A percentile compares a stretch with the other conserved stretches of the same genome.
phyloP scores from a whole-genome alignment of 2,329 filamentous ascomycete species.

The Venturia nashicola region DNA sequence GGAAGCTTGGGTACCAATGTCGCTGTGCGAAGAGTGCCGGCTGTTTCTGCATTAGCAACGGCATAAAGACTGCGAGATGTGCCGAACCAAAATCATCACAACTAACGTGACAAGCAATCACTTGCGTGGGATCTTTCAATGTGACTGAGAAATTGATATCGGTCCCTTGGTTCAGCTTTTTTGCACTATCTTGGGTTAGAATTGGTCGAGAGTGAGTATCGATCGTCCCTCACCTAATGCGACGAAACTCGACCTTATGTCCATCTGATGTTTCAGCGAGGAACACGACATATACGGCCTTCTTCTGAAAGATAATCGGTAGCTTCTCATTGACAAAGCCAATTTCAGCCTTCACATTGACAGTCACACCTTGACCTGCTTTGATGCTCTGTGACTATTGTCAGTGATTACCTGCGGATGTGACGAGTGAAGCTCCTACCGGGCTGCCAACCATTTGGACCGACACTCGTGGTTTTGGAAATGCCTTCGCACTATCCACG shows the following conservation, averaged over 20 bases:
- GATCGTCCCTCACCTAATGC: slow-evolving; percentile 36
- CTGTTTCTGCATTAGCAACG: slow-evolving; percentile 21
- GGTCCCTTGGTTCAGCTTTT: slow-evolving; percentile 49
- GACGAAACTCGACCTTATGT: slow-evolving; percentile 53
- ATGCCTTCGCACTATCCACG: slow-evolving; percentile 50
- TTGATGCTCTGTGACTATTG: slow-evolving; percentile 16
- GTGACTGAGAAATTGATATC: slow-evolving; percentile 48
- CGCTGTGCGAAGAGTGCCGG: slow-evolving; percentile 44
- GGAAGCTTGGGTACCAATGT: slow-evolving; percentile 39
- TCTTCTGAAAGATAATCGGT: slow-evolving; percentile 50
- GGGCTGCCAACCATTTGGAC: slow-evolving; percentile 37
- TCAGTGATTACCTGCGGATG: slow-evolving; percentile 6
- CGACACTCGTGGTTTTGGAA: slow-evolving; percentile 54
- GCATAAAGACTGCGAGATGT: neutral
- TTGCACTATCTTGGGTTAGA: slow-evolving; percentile 42
- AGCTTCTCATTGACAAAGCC: slow-evolving; percentile 57
- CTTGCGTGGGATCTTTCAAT: slow-evolving; percentile 41
- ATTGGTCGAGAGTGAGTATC: slow-evolving; percentile 10
- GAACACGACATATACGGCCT: slow-evolving; percentile 57
- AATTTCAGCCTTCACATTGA: slow-evolving; percentile 54
- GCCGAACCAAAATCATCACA: slow-evolving; percentile 68
- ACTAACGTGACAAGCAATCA: slow-evolving; percentile 57
- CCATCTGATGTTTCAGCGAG: slow-evolving; percentile 62
- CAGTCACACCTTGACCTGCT: slow-evolving; percentile 34
- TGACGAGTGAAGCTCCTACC: slow-evolving; percentile 22